Conservation (phyloP, 352 stramenopile species). For the Phytopythium mirpurense region DNA sequence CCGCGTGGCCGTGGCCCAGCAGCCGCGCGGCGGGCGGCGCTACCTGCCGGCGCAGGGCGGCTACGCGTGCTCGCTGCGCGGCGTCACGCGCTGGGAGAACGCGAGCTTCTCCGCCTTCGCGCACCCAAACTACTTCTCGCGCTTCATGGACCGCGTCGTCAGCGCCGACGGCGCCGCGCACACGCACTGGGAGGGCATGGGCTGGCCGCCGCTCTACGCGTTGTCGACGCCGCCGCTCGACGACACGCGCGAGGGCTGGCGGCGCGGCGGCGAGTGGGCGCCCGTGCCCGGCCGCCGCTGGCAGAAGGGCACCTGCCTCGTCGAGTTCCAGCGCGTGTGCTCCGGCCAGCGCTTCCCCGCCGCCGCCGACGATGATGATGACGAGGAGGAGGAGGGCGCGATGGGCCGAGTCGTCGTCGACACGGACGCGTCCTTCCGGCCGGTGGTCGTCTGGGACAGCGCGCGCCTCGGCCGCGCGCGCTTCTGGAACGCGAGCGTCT, state of each 20-base stretch:
- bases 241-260: conserved; percentile 92
- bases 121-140: conserved; percentile 96
- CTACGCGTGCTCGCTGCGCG: conserved; percentile 93
- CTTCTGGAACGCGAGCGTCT: conserved; percentile 52
- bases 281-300: conserved; percentile 59
- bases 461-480: conserved; percentile 38
- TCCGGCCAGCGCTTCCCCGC: conserved; percentile 25
- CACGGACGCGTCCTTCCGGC: conserved; percentile 90
- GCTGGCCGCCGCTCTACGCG: conserved; percentile 88
- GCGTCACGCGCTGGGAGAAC: conserved; percentile 95
- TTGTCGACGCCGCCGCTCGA: conserved; percentile 78
- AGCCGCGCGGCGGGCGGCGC: conserved; percentile 32
- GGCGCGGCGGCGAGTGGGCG: conserved; percentile 75
- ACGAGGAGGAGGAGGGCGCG: background rate
- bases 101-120: conserved; percentile 58
- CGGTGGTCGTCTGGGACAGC: conserved; percentile 74
- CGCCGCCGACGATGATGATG: conserved; percentile 10
- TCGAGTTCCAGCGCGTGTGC: conserved; percentile 91
- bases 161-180: conserved; percentile 81
- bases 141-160: conserved; percentile 90
- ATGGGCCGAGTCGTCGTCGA: conserved; percentile 70
- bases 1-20: conserved; percentile 23
- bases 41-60: conserved; percentile 87
- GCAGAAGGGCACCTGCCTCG: conserved; percentile 92
- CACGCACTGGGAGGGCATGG: conserved; percentile 88